Evolutionary conservation across 345 rosid genomes (phyloP).

Genomic region (Murraya koenigii): DNA sequence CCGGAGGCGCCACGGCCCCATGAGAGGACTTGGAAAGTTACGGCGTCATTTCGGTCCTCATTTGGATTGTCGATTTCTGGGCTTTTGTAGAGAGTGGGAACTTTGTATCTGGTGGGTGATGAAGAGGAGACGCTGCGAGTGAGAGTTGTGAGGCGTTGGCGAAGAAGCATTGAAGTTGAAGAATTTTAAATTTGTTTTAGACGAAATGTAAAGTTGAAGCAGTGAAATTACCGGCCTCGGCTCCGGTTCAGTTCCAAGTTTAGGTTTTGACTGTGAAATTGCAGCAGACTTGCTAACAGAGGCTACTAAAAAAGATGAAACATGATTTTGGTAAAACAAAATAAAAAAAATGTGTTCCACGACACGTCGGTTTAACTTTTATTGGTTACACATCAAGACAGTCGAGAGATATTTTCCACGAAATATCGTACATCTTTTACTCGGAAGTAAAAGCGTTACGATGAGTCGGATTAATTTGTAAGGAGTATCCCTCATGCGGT

Average conservation of each 20-base stretch:
- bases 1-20: slow-evolving; percentile 97
- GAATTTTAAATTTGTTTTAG: neutral
- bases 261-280: neutral
- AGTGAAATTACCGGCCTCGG: neutral
- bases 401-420: too few relatives aligned
- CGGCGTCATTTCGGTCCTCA: slow-evolving; percentile 16
- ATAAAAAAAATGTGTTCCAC: too few relatives aligned
- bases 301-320: neutral
- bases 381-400: too few relatives aligned
- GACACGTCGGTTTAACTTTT: too few relatives aligned
- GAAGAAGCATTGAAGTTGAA: slow-evolving; percentile 12
- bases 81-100: slow-evolving; percentile 46
- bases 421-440: too few relatives aligned
- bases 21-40: slow-evolving; percentile 63
- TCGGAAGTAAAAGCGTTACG: too few relatives aligned
- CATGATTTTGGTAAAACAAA: too few relatives aligned
- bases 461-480: too few relatives aligned
- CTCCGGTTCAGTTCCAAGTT: neutral
- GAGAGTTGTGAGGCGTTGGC: slow-evolving; percentile 18
- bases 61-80: slow-evolving; percentile 30
- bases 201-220: neutral
- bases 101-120: slow-evolving; percentile 29
- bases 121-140: slow-evolving; percentile 18
- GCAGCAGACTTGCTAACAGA: neutral
- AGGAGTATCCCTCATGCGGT: too few relatives aligned